These are phyloP conservation scores for Fusarium nurragi DNA, from an alignment of 2,329 filamentous ascomycete species.

Conservation along the genomic window DNA sequence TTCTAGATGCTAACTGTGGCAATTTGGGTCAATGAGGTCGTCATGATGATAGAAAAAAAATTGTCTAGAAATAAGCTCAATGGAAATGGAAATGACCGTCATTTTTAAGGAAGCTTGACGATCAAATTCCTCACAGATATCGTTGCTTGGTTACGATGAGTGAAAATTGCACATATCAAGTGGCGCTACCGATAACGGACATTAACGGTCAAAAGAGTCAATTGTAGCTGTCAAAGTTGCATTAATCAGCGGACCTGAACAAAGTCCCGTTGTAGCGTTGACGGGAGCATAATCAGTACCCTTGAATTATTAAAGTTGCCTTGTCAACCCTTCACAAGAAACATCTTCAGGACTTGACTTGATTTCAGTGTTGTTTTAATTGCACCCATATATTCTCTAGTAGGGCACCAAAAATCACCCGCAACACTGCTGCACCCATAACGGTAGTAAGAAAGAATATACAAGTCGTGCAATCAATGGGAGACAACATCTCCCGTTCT, in stretches of 20 bases:
- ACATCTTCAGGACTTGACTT: background rate
- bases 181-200: conserved; percentile 37
- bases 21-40: conserved; percentile 5
- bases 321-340: background rate
- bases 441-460: conserved; percentile 15
- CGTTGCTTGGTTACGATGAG: conserved; percentile 6
- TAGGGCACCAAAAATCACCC: conserved; percentile 17
- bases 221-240: background rate
- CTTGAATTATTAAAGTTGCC: background rate
- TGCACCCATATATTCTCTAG: conserved; percentile 9
- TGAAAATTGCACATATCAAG: conserved; percentile 10
- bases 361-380: conserved; percentile 4
- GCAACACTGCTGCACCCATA: conserved; percentile 6
- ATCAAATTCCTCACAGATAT: background rate
- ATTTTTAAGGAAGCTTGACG: background rate
- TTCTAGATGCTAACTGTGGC: background rate
- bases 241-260: background rate
- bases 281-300: background rate
- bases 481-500: conserved; percentile 12
- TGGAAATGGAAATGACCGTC: background rate
- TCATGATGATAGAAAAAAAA: background rate
- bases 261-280: background rate
- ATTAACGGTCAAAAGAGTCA: background rate
- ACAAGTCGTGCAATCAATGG: conserved; percentile 19
- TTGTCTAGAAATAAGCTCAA: background rate